Evolutionary conservation across 305 asterid species (phyloP).

Genomic region (Fraxinus dipetala): DNA sequence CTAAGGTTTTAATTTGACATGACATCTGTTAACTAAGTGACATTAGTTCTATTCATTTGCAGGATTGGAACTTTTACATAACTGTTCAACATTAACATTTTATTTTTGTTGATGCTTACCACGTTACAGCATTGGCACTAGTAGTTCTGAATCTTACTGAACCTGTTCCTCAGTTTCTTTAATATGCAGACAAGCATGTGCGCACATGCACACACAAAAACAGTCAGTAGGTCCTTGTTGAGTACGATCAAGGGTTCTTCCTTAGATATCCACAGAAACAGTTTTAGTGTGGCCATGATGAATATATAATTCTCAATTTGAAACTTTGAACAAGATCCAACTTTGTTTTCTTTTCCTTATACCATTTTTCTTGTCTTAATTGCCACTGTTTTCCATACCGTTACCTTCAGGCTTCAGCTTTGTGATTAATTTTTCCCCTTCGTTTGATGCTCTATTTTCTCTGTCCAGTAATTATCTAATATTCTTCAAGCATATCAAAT

Average conservation of each 20-base stretch:
- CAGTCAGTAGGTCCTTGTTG: conserved; percentile 6
- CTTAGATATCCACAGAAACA: not conserved
- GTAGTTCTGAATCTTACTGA: conserved; percentile 2
- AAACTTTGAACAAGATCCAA: conserved; percentile 1
- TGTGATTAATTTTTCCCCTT: not conserved
- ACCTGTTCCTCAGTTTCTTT: not conserved
- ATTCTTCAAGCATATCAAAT: not conserved
- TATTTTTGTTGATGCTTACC: conserved; percentile 4
- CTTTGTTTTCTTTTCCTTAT: not conserved
- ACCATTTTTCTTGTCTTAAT: not conserved
- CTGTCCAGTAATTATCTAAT: not conserved
- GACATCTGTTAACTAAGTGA: conserved; percentile 18
- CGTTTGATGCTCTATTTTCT: not conserved
- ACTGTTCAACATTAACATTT: not conserved
- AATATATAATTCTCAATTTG: not conserved
- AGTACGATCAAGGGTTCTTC: not conserved
- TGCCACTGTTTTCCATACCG: not conserved
- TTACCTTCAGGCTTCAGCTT: conserved; percentile 3
- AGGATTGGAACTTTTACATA: conserved; percentile 2
- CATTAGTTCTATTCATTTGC: conserved; percentile 1
- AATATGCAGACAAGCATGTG: not conserved
- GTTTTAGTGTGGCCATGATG: not conserved
- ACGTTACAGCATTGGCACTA: not conserved
- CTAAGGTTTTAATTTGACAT: conserved; percentile 56
- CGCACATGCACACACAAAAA: not conserved